These are phyloP conservation scores for Ochetophila trinervis DNA, from an alignment of 306 rosid species.

Conservation along the genomic window DNA sequence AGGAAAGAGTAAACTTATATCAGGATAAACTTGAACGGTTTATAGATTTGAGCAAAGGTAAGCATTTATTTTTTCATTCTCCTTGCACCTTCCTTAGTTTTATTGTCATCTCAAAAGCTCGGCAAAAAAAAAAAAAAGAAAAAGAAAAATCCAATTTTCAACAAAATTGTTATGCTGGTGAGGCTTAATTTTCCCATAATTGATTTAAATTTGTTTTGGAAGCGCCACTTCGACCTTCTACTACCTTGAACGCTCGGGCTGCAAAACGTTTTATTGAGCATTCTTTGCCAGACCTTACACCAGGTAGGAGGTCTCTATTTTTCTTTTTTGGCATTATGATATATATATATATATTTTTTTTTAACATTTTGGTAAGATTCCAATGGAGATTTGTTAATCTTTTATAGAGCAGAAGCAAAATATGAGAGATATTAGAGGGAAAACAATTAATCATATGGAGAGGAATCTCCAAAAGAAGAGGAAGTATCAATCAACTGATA, in stretches of 20 bases:
- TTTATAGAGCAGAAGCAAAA: constrained; percentile 61
- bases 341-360: not conserved
- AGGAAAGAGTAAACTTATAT: constrained; percentile 77
- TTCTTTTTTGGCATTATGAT: not conserved
- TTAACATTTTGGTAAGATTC: not conserved
- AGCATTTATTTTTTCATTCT: not conserved
- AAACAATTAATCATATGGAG: constrained; percentile 38
- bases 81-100: not conserved
- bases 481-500: constrained; percentile 68
- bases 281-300: constrained; percentile 83
- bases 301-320: constrained; percentile 46
- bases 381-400: not conserved
- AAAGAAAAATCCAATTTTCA: not conserved
- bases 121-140: not conserved
- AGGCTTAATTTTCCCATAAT: not conserved
- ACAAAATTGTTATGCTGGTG: constrained; percentile 8
- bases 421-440: constrained; percentile 62
- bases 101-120: not conserved
- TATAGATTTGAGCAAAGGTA: constrained; percentile 67
- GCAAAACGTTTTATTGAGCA: constrained; percentile 87
- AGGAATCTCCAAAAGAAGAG: constrained; percentile 66
- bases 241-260: constrained; percentile 75
- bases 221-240: constrained; percentile 85
- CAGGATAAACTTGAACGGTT: constrained; percentile 60
- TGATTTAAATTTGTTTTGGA: constrained; percentile 43